phyloP scores from a whole-genome alignment of 2,329 filamentous ascomycete species.

The Arthrinium puccinioides region DNA sequence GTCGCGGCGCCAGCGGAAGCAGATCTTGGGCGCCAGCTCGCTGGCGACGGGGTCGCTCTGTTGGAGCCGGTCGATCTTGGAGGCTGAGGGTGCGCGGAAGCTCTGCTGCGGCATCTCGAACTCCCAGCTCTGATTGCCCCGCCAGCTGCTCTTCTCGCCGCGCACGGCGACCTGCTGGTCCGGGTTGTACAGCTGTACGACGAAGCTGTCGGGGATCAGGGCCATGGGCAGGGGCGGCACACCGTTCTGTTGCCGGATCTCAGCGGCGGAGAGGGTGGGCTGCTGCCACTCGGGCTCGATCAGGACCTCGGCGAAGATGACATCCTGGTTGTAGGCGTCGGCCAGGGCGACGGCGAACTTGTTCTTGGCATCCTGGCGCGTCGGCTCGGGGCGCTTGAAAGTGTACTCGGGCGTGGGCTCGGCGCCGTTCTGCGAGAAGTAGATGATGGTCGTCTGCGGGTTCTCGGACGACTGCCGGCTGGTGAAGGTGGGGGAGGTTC shows the following conservation, averaged over 20 bases:
- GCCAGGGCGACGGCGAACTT: conserved; percentile 82
- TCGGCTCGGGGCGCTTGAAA: conserved; percentile 68
- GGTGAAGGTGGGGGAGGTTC: conserved; percentile 72
- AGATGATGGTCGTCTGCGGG: conserved; percentile 48
- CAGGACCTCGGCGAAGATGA: conserved; percentile 82
- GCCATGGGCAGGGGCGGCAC: conserved; percentile 60
- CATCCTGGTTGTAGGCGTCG: conserved; percentile 71
- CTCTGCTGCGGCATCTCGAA: conserved; percentile 86
- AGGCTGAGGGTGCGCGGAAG: conserved; percentile 74
- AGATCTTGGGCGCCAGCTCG: conserved; percentile 62
- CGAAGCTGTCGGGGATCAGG: conserved; percentile 69
- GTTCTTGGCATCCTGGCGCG: conserved; percentile 63
- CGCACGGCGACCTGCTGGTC: conserved; percentile 73
- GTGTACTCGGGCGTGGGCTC: conserved; percentile 75
- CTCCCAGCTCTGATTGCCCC: conserved; percentile 73
- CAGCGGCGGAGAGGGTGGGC: conserved; percentile 72
- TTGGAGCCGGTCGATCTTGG: conserved; percentile 69
- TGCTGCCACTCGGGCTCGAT: conserved; percentile 82
- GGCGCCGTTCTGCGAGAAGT: conserved; percentile 65
- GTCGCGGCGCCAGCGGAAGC: conserved; percentile 86
- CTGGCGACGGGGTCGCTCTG: conserved; percentile 47
- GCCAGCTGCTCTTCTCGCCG: conserved; percentile 70
- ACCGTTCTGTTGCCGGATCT: conserved; percentile 66
- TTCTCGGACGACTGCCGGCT: conserved; percentile 45
- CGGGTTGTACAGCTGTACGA: conserved; percentile 88